Evolutionary conservation across 2,329 filamentous ascomycete species (phyloP).

Genomic region (Fusarium acutatum): DNA sequence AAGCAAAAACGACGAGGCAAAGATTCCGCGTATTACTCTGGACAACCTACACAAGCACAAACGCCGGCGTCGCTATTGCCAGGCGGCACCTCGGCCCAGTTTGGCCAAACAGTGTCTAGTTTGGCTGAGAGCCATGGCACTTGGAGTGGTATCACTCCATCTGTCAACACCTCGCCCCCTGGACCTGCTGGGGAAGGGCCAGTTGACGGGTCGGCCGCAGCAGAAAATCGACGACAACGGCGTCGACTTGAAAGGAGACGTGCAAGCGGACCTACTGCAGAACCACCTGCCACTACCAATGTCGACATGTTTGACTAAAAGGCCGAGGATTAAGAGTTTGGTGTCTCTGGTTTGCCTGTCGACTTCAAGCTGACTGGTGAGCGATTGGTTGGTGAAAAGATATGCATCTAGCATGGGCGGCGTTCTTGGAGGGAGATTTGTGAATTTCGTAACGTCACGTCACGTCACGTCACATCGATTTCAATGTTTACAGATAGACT

Average conservation of each 20-base stretch:
- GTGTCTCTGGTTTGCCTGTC: background rate
- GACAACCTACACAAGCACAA: conserved; percentile 47
- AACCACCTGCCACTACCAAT: conserved; percentile 18
- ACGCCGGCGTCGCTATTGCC: conserved; percentile 47
- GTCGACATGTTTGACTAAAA: conserved; percentile 34
- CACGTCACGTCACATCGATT: conserved; percentile 33
- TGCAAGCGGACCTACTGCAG: conserved; percentile 46
- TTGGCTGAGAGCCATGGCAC: conserved; percentile 61
- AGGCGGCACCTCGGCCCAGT: conserved; percentile 42
- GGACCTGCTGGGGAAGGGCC: conserved; percentile 41
- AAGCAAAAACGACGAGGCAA: conserved; percentile 59
- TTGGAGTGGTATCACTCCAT: conserved; percentile 55
- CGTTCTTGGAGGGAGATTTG: conserved; percentile 37
- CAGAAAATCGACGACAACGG: conserved; percentile 63
- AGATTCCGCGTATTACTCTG: conserved; percentile 70
- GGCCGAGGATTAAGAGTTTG: background rate
- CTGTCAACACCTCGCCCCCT: conserved; percentile 55
- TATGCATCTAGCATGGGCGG: conserved; percentile 29
- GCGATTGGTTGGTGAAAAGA: conserved; percentile 5
- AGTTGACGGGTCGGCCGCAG: conserved; percentile 51
- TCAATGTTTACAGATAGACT: conserved; percentile 39
- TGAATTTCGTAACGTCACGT: conserved; percentile 21
- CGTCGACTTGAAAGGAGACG: conserved; percentile 63
- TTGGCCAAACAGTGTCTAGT: conserved; percentile 56
- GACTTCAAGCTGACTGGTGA: background rate